A percentile compares a stretch with the other conserved stretches of the same genome.
Evolutionary conservation across 306 rosid species (phyloP).

Genomic region (Trifolium repens): DNA sequence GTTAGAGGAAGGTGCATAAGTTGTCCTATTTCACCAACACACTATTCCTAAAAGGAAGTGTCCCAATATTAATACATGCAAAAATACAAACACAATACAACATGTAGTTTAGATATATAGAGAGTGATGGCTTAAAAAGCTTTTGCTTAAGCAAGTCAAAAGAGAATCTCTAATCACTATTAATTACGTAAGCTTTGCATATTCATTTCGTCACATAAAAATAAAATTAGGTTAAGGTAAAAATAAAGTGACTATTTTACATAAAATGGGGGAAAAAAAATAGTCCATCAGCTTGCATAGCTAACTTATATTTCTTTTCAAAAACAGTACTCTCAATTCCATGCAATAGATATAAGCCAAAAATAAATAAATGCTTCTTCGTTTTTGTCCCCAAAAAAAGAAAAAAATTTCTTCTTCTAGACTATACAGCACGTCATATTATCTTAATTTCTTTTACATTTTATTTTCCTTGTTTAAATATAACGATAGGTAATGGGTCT

Average conservation of each 20-base stretch:
- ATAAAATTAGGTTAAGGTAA: neutral
- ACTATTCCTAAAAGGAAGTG: constrained; percentile 35
- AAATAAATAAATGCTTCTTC: no score
- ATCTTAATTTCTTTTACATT: no score
- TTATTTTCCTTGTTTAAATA: no score
- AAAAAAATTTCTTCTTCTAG: no score
- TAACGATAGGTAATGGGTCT: constrained; percentile 44
- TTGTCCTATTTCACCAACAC: constrained; percentile 51
- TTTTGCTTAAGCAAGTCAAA: constrained; percentile 53
- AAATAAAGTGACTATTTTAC: constrained; percentile 36
- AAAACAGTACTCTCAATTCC: constrained; percentile 35
- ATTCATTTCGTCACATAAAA: constrained; percentile 52
- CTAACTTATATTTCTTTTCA: constrained; percentile 27
- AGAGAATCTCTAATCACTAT: constrained; percentile 40
- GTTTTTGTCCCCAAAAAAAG: no score
- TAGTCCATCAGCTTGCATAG: neutral
- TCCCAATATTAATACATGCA: constrained; percentile 40
- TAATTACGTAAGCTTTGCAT: constrained; percentile 64
- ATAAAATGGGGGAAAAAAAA: neutral
- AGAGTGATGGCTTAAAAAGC: constrained; percentile 30
- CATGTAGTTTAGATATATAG: neutral
- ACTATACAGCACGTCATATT: no score
- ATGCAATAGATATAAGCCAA: constrained; percentile 37
- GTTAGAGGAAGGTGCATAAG: constrained; percentile 56
- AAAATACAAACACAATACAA: constrained; percentile 43